phyloP scores from a whole-genome alignment of 2,329 filamentous ascomycete genomes.

The Clonostachys solani region DNA sequence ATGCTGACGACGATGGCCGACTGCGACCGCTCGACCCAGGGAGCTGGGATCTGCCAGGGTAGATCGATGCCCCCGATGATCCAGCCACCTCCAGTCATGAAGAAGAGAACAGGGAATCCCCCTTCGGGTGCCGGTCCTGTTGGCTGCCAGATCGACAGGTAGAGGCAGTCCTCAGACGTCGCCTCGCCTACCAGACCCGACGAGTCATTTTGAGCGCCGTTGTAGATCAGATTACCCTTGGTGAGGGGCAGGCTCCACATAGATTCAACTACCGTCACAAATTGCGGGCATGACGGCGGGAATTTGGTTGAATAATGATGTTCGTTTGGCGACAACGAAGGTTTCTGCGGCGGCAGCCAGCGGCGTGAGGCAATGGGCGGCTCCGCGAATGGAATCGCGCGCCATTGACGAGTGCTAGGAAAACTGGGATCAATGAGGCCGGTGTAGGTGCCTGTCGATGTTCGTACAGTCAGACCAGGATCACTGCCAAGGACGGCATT shows the following conservation, averaged over 20 bases:
- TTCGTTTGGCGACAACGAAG: slow-evolving; percentile 10
- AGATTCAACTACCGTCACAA: slow-evolving; percentile 10
- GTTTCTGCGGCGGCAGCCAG: slow-evolving; percentile 18
- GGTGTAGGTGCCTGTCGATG: slow-evolving; percentile 23
- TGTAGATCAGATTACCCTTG: slow-evolving; percentile 11
- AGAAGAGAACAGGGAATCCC: slow-evolving; percentile 36
- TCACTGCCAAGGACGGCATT: too few species aligned
- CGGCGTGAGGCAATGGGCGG: slow-evolving; percentile 21
- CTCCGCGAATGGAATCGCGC: slow-evolving; percentile 28
- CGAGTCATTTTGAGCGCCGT: slow-evolving; percentile 11
- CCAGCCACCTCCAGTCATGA: slow-evolving; percentile 43
- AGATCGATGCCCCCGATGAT: slow-evolving; percentile 34
- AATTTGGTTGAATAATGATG: slow-evolving; percentile 17
- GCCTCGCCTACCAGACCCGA: slow-evolving; percentile 12
- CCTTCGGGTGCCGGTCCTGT: slow-evolving; percentile 10
- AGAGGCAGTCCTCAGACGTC: slow-evolving; percentile 34
- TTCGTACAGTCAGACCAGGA: slow-evolving; percentile 21
- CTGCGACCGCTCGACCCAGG: slow-evolving; percentile 34
- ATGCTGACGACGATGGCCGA: slow-evolving; percentile 37
- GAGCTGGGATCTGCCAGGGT: slow-evolving; percentile 37
- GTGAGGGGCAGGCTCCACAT: slow-evolving; percentile 4
- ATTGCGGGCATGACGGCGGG: slow-evolving; percentile 25
- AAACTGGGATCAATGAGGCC: slow-evolving; percentile 21
- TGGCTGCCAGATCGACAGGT: slow-evolving; percentile 37
- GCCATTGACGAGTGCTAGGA: slow-evolving; percentile 27